Conservation (phyloP, 2,329 filamentous ascomycete species). For the Calycina marina region DNA sequence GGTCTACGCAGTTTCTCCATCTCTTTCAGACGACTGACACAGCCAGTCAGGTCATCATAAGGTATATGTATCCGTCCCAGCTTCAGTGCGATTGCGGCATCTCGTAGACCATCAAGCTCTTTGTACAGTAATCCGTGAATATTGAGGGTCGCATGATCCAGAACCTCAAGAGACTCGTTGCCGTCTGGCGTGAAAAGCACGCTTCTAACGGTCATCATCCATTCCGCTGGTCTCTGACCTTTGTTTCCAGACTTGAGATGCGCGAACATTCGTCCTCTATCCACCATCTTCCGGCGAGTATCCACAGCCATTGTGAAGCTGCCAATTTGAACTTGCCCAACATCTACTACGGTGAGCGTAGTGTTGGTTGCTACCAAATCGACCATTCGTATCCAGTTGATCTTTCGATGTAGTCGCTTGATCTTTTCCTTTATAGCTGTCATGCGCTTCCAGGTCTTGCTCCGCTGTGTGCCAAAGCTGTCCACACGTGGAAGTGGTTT, state of each 20-base stretch:
- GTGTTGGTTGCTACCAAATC: slow-evolving; percentile 78
- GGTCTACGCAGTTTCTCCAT: slow-evolving; percentile 23
- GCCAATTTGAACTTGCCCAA: slow-evolving; percentile 74
- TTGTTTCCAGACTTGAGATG: slow-evolving; percentile 52
- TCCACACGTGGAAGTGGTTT: slow-evolving; percentile 12
- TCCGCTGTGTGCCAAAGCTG: slow-evolving; percentile 30
- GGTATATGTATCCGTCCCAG: slow-evolving; percentile 81
- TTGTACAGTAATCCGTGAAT: slow-evolving; percentile 84
- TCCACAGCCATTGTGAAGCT: slow-evolving; percentile 78
- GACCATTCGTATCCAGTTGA: slow-evolving; percentile 79
- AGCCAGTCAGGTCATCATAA: slow-evolving; percentile 67
- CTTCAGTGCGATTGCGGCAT: slow-evolving; percentile 82
- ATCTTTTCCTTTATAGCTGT: slow-evolving; percentile 70
- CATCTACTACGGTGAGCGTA: slow-evolving; percentile 60
- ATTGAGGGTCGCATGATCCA: slow-evolving; percentile 80
- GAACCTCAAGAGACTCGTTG: slow-evolving; percentile 67
- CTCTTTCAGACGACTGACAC: slow-evolving; percentile 40
- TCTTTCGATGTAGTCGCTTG: slow-evolving; percentile 72
- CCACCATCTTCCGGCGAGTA: slow-evolving; percentile 80
- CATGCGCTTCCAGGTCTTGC: slow-evolving; percentile 67
- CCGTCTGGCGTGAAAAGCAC: slow-evolving; percentile 80
- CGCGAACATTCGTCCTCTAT: slow-evolving; percentile 77
- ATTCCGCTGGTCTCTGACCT: slow-evolving; percentile 70
- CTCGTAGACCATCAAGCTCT: slow-evolving; percentile 71
- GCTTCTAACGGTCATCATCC: slow-evolving; percentile 77